Base-by-base conservation (phyloP, 805 yeast species). In the Starmerella bombi region DNA sequence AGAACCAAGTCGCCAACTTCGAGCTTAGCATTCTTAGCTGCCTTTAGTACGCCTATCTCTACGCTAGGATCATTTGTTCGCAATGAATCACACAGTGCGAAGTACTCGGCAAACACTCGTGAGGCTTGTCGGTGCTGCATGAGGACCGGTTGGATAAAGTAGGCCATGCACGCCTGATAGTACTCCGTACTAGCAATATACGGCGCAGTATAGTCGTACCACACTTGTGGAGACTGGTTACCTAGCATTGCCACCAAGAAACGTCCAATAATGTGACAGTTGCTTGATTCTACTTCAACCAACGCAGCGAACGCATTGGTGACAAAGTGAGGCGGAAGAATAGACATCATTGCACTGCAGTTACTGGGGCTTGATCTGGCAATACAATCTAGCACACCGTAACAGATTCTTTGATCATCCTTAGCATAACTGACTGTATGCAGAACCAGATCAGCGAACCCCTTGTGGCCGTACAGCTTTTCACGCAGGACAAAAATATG, bases 141-240 rank as follows among this genome's bases (percentile, higher is more conserved):
- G n/a, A 47, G 39, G 21, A 40, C 18, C 3, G 50, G 50, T 27
- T 37, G 42, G 7, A 47, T n/a, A 21, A 47, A 47, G 35, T 45
- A 45, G 12, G 45, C 37, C 37, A 42, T 39, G 10, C 41, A 31
- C 7, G 39, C 23, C 12, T 44, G 48, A 22, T 41, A 40, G 12
- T 32, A 14, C 5, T 22, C 19, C 3, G 38, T 2, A 10, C 22
- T 28, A 3, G 10, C 35, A 10, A 45, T 29, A n/a, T 34, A 28
- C 2, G 37, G 34, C 4, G 3, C 7, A 2, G 44, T 32, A 15
- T 17, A 25, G 3, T 35, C 32, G 35, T 34, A 45, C 46, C 46
- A 40, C 6, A 16, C 30, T 2, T 29, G 19, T 1, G 46, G 42
- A n/a, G 22, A 34, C 16, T 25, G 16, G 4, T 41, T 31, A 3